These are phyloP conservation scores for Hygrocybe coccinea DNA, from an alignment of 768 basidiomycete genomes.

Conservation along the genomic window DNA sequence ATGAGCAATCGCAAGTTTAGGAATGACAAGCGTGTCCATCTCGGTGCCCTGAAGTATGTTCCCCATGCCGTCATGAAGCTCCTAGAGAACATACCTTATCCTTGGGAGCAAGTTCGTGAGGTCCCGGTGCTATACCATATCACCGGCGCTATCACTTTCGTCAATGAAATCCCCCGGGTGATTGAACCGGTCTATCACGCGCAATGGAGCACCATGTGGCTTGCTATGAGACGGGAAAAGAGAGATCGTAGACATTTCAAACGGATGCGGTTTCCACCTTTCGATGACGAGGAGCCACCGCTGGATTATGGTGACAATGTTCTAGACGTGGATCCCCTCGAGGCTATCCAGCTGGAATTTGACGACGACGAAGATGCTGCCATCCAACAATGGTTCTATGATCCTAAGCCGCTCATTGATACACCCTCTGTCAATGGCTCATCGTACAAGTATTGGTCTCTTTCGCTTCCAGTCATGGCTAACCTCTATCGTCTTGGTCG, in stretches of 20 bases:
- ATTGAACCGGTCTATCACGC: conserved; percentile 98
- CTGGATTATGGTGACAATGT: conserved; percentile 99
- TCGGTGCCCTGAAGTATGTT: conserved; percentile 96
- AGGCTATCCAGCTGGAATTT: conserved; percentile 94
- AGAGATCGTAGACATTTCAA: conserved; percentile 98
- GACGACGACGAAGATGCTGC: conserved; percentile 88
- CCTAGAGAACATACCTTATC: conserved; percentile 95
- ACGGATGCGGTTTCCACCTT: conserved; percentile 98
- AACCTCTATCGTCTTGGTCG: conserved; percentile 94
- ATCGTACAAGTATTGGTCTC: conserved; percentile 89
- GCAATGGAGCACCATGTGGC: conserved; percentile 99
- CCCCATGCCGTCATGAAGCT: conserved; percentile 99
- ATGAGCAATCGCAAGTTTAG: conserved; percentile 99
- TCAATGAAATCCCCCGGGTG: conserved; percentile 95
- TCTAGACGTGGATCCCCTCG: conserved; percentile 93
- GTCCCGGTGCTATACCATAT: conserved; percentile 98
- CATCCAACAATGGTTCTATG: conserved; percentile 98
- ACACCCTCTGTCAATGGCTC: conserved; percentile 87
- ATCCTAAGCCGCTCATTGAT: conserved; percentile 90
- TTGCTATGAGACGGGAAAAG: conserved; percentile 98
- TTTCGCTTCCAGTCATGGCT: conserved; percentile 92
- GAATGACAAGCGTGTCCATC: conserved; percentile 98
- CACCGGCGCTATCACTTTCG: conserved; percentile 98
- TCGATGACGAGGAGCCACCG: conserved; percentile 98
- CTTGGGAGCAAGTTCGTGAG: conserved; percentile 99